Conservation (phyloP, 2,329 filamentous ascomycete species). For the Ophiostoma sp. region DNA sequence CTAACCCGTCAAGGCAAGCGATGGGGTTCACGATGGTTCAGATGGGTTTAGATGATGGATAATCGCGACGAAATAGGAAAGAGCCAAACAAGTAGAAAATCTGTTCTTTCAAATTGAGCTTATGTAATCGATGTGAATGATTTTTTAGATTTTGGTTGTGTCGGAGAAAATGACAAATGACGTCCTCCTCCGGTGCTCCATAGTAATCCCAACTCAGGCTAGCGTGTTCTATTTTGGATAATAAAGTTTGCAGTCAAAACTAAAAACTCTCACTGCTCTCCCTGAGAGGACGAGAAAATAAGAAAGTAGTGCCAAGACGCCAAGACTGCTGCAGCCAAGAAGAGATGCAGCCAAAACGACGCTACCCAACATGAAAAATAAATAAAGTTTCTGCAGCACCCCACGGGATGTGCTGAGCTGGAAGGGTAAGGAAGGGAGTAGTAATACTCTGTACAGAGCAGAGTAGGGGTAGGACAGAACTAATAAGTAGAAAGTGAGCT, state of each 20-base stretch:
- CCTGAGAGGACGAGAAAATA: neutral
- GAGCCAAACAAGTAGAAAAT: constrained; percentile 1
- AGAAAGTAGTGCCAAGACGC: constrained; percentile 15
- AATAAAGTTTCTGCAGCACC: constrained; percentile 13
- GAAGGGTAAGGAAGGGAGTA: neutral
- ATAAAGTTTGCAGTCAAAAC: constrained; percentile 25
- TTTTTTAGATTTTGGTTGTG: no score
- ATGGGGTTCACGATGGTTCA: neutral
- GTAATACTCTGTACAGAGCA: neutral
- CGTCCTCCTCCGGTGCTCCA: constrained; percentile 18
- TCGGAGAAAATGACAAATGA: constrained; percentile 20
- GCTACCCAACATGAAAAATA: constrained; percentile 10
- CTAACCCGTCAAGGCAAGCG: neutral
- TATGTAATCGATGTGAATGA: no score
- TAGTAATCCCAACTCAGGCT: neutral
- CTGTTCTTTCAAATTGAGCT: neutral
- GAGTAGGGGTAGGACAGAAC: neutral
- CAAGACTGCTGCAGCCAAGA: constrained; percentile 11
- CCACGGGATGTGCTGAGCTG: neutral
- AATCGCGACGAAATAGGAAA: constrained; percentile 13
- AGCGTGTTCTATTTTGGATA: constrained; percentile 27
- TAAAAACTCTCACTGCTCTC: no score
- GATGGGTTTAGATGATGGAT: neutral
- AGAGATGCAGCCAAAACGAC: constrained; percentile 12
- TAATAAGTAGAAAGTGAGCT: neutral